Percentiles rank a stretch among this genome's conserved stretches.
phyloP scores from a whole-genome alignment of 2,329 filamentous ascomycete genomes.

The Pseudonectria buxi region DNA sequence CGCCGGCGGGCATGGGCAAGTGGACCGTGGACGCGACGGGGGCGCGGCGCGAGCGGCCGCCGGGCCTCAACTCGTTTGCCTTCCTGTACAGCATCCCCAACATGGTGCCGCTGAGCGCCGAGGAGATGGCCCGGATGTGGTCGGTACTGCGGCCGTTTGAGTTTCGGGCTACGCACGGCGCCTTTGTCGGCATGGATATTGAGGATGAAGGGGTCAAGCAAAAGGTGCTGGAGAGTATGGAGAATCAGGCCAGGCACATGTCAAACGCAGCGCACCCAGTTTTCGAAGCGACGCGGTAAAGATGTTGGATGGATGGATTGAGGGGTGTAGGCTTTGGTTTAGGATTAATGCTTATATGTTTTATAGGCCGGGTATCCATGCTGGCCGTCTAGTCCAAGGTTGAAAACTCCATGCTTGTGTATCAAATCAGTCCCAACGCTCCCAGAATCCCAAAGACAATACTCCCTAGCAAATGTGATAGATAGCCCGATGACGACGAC shows the following conservation, averaged over 20 bases:
- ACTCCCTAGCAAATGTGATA: too few species aligned
- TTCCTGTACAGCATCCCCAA: slow-evolving; percentile 78
- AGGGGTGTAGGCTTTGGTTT: too few species aligned
- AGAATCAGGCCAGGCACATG: slow-evolving; percentile 57
- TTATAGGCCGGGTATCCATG: slow-evolving; percentile 4
- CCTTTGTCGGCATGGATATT: slow-evolving; percentile 59
- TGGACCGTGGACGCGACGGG: slow-evolving; percentile 39
- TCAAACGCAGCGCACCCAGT: slow-evolving; percentile 39
- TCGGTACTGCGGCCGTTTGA: slow-evolving; percentile 51
- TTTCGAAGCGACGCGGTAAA: slow-evolving; percentile 20
- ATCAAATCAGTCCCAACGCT: neutral
- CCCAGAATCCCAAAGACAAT: neutral
- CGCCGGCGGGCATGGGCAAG: slow-evolving; percentile 47
- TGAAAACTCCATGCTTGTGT: neutral
- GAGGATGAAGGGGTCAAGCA: slow-evolving; percentile 49
- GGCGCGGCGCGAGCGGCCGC: slow-evolving; percentile 28
- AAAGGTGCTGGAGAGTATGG: slow-evolving; percentile 67
- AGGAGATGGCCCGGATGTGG: slow-evolving; percentile 64
- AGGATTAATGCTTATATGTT: slow-evolving; percentile 2
- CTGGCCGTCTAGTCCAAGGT: neutral
- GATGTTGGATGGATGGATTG: neutral
- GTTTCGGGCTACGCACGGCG: slow-evolving; percentile 62
- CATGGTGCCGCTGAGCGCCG: slow-evolving; percentile 61
- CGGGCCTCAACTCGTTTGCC: slow-evolving; percentile 47
- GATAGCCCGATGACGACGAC: too few species aligned